Conservation (phyloP, 2,329 filamentous ascomycete species). For the Geosmithia putterillii region DNA sequence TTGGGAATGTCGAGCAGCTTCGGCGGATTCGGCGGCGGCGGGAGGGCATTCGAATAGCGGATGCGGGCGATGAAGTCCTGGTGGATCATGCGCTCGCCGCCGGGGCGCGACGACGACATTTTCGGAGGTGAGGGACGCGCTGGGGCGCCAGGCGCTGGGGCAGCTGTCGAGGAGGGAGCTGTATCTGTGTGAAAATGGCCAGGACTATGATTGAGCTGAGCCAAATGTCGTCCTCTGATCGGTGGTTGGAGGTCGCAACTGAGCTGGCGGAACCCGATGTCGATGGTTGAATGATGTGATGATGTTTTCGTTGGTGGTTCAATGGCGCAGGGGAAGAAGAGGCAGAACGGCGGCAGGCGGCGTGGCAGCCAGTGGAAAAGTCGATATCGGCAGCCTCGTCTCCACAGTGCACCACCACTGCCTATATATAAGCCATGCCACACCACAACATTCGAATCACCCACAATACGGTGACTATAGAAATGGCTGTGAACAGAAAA, state of each 20-base stretch:
- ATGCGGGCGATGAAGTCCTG: constrained; percentile 97
- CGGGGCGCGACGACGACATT: constrained; percentile 23
- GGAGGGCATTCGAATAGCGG: constrained; percentile 89
- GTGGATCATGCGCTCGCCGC: constrained; percentile 53
- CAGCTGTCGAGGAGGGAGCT: background rate
- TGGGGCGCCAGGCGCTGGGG: too few species aligned
- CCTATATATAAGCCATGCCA: background rate
- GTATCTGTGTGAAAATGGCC: background rate
- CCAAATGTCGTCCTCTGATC: background rate
- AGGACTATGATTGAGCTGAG: background rate
- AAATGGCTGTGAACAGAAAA: too few species aligned
- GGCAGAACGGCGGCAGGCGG: background rate
- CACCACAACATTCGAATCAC: too few species aligned
- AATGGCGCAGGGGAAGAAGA: background rate
- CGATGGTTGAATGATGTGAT: background rate
- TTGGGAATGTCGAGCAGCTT: constrained; percentile 97
- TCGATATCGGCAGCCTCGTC: background rate
- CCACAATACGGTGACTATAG: too few species aligned
- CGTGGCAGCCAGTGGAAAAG: background rate
- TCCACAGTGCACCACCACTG: background rate
- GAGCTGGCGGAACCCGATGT: too few species aligned
- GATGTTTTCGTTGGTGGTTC: background rate
- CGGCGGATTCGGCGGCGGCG: constrained; percentile 84
- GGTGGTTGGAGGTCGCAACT: too few species aligned
- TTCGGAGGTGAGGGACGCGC: background rate